phyloP scores from a whole-genome alignment of 176 grass and related monocot species.

The Oryza rufipogon region DNA sequence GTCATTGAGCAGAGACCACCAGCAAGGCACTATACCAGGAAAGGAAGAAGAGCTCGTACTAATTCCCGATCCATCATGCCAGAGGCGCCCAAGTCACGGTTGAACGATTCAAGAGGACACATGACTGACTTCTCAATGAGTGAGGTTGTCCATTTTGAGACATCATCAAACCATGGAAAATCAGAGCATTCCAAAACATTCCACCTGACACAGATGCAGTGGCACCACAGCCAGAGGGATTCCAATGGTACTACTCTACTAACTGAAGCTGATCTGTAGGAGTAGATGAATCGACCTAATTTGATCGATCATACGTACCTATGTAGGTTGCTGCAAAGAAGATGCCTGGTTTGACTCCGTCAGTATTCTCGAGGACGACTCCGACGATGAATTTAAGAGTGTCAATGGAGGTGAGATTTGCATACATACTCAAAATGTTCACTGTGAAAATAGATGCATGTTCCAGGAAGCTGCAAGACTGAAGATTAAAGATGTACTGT shows the following conservation, averaged over 20 bases:
- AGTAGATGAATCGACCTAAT: conserved; percentile 13
- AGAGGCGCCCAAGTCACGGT: conserved; percentile 50
- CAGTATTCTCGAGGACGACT: conserved; percentile 86
- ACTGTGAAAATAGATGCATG: background rate
- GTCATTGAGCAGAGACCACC: conserved; percentile 38
- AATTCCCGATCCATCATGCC: conserved; percentile 36
- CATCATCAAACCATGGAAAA: conserved; percentile 51
- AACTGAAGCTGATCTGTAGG: conserved; percentile 5
- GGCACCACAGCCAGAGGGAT: conserved; percentile 80
- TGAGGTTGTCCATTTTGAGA: conserved; percentile 74
- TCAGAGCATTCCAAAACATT: conserved; percentile 65
- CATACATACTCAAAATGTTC: background rate
- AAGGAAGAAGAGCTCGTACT: conserved; percentile 38
- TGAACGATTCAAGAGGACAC: conserved; percentile 34
- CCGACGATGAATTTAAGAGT: conserved; percentile 89
- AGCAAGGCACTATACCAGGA: conserved; percentile 37
- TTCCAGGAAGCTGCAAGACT: background rate
- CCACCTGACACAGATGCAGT: conserved; percentile 84
- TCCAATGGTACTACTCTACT: conserved; percentile 50
- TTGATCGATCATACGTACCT: background rate
- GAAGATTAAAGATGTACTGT: conserved; percentile 18
- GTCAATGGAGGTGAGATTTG: conserved; percentile 66
- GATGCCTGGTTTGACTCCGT: conserved; percentile 96
- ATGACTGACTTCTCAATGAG: conserved; percentile 70
- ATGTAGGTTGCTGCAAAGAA: conserved; percentile 78